Evolutionary conservation across 1,284 basidiomycete genomes (phyloP), one percentile per base, ranked within the genome.

Genomic region (Puccinia coronata): DNA sequence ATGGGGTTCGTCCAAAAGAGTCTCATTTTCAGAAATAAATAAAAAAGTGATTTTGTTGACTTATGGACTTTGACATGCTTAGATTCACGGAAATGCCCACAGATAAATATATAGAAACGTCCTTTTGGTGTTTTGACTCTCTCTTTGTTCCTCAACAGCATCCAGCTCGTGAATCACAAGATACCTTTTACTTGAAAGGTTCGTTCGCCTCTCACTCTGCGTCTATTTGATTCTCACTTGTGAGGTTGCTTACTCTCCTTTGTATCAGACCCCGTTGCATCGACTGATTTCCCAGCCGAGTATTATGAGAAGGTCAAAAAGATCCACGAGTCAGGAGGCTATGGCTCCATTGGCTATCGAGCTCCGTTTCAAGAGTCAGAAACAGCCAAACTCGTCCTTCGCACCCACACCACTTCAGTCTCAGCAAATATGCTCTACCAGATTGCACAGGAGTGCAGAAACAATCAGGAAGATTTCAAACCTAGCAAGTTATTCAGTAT

Each of bases 51-150:
- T 53, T 36, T 25, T 23, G 9, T 36, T 55, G 70, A 41, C 23
- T 28, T 5, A 28, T 39, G 39, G 47, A 14, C 36, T 20, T 41
- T 12, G 16, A 9, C 82, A 41, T n/a, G 1, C 36, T 23, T n/a
- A 96, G 95, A 20, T 99, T 99, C 88, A 92, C 95, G 81, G 97
- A 99, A 88, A 99, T 99, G 97, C 95, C 96, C 8, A 98, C 97
- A n/a, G 92, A 92, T 82, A 92, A 92, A 82, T 99, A 96, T 86
- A 95, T 99, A 82, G 97, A 99, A 87, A 97, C 95, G 36, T 93
- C 93, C 49, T 99, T 99, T 90, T 99, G 97, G 97, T 98, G 96
- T 87, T 99, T 99, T 87, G 97, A 99, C 86, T 92, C 96, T 12
- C 90, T 99, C 83, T 99, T 97, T 86, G 97, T 99, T 0, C 97